Evolutionary conservation across 805 yeast species (phyloP), one percentile per base, ranked within the genome.

Genomic region (Ogataea ramenticola): DNA sequence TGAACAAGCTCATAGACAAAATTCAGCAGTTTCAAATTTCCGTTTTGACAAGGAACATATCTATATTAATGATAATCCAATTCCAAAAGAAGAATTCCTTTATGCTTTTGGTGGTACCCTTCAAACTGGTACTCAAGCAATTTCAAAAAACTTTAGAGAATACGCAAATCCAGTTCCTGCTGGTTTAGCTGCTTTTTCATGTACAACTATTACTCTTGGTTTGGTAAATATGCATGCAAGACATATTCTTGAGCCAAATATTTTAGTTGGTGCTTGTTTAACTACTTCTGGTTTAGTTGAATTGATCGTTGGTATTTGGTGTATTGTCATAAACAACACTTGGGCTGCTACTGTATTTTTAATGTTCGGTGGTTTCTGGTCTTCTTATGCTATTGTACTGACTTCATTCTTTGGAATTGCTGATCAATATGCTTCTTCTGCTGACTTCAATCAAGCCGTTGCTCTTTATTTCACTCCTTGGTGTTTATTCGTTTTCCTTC

Each of bases 41-140:
- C 67, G 72, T 15, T 68, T 64, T 31, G 75, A 71, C 42, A 62
- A 63, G 19, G 68, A 71, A 34, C 60, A 62, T 47, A 63, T 74
- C 35, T 64, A 65, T 45, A 64, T 74, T 36, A 73, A 71, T 42
- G 65, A 66, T 42, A 53, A 59, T 34, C 61, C 65, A 22, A 74
- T 77, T 59, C 66, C 68, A 44, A 70, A 75, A 43, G 68, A 68
- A 26, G 89, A 82, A 44, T 72, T 82, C 49, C 60, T 77, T 50
- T 67, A 67, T 30, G 88, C 86, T 2, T 80, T 81, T 55, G 86
- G 83, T 15, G 86, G 85, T 54, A 67, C 67, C 10, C 61, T 73
- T 45, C 69, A 70, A 41, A 67, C 76, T 5, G 72, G 78, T 42
- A 55, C 64, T 32, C 51, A 65, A 43, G 54, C 50, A 36, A 51